Conservation (phyloP, 805 yeast species). For the Cyberlindnera lachancei region DNA sequence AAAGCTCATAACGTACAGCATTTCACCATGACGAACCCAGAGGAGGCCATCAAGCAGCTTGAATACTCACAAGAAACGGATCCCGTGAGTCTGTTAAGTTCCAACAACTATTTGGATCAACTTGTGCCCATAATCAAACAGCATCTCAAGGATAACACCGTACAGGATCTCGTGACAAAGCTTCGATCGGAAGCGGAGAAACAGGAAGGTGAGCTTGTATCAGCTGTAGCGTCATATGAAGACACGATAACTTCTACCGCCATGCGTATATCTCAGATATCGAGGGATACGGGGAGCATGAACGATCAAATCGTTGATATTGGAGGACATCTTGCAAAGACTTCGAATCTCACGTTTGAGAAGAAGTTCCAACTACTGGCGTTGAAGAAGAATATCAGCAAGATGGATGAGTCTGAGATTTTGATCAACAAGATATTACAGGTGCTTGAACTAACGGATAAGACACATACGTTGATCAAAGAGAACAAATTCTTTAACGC, state of each 20-base stretch:
- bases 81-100: constrained; percentile 22
- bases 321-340: constrained; percentile 48
- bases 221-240: constrained; percentile 54
- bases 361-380: constrained; percentile 54
- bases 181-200: constrained; percentile 50
- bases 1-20: too few relatives aligned
- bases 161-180: constrained; percentile 47
- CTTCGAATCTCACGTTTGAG: constrained; percentile 59
- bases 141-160: constrained; percentile 46
- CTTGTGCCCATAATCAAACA: constrained; percentile 67
- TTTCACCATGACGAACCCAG: constrained; percentile 1
- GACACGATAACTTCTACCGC: constrained; percentile 50
- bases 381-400: constrained; percentile 53
- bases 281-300: constrained; percentile 47
- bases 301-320: constrained; percentile 48
- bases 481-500: constrained; percentile 79
- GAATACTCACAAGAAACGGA: constrained; percentile 18
- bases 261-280: constrained; percentile 54
- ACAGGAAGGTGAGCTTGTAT: constrained; percentile 58
- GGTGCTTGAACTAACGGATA: constrained; percentile 79
- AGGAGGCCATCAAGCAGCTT: constrained; percentile 7
- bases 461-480: constrained; percentile 72
- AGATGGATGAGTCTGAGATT: constrained; percentile 63
- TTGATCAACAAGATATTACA: constrained; percentile 69
- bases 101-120: constrained; percentile 72